Conservation (phyloP, 2,329 filamentous ascomycete genomes). For the Lizonia empirigonia region DNA sequence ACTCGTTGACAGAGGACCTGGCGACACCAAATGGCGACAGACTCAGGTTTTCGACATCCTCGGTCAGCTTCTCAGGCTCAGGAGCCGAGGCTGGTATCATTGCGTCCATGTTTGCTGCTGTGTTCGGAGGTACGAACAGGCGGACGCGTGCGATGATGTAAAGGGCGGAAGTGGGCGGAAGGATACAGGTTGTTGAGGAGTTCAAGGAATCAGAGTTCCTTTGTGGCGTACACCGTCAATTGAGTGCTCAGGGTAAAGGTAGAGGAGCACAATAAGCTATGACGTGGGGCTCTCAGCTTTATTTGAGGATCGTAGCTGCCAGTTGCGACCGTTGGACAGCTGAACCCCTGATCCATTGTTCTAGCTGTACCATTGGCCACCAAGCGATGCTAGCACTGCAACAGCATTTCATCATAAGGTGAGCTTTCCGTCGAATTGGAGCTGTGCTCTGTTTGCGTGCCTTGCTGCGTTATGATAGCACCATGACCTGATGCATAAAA, state of each 20-base stretch:
- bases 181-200: conserved; percentile 6
- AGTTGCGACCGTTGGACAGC: conserved; percentile 9
- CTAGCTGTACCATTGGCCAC: conserved; percentile 23
- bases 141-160: conserved; percentile 15
- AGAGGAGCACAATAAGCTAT: conserved; percentile 1
- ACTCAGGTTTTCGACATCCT: conserved; percentile 40
- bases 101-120: conserved; percentile 28
- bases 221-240: background rate
- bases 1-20: conserved; percentile 66
- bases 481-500: conserved; percentile 14
- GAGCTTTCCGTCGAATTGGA: conserved; percentile 24
- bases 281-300: conserved; percentile 16
- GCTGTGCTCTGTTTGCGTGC: conserved; percentile 14
- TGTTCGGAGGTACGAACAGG: background rate
- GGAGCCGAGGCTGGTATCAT: conserved; percentile 30
- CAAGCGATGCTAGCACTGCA: conserved; percentile 7
- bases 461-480: conserved; percentile 18
- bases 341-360: conserved; percentile 21
- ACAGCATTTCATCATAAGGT: conserved; percentile 28
- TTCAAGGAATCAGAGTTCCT: conserved; percentile 1
- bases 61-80: conserved; percentile 32
- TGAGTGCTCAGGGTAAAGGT: conserved; percentile 1
- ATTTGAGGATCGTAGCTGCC: conserved; percentile 8
- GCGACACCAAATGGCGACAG: conserved; percentile 68
- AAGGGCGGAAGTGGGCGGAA: conserved; percentile 10